Conservation (phyloP, 192 early-diverging fungal species). For the Pilaira anomala region DNA sequence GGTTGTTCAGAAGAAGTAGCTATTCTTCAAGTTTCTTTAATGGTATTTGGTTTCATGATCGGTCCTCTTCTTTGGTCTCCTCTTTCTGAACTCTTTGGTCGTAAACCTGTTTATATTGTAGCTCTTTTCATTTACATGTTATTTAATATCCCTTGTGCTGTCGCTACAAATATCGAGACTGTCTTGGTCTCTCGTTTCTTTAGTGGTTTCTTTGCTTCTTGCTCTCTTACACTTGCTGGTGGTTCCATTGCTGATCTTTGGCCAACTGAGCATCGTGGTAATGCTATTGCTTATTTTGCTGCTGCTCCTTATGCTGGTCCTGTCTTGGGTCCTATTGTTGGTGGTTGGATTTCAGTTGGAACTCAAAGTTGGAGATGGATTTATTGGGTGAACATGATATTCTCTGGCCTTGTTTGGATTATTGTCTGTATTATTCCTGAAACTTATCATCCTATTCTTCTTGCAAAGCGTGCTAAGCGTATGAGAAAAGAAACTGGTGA, state of each 20-base stretch:
- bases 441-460: constrained; percentile 23
- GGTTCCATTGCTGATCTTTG: constrained; percentile 26
- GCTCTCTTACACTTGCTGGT: constrained; percentile 26
- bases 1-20: constrained; percentile 21
- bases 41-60: constrained; percentile 29
- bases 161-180: constrained; percentile 29
- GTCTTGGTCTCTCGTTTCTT: constrained; percentile 30
- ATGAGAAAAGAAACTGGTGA: constrained; percentile 21
- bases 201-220: constrained; percentile 26
- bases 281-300: constrained; percentile 30
- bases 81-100: constrained; percentile 30
- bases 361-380: constrained; percentile 32
- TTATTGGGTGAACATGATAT: constrained; percentile 32
- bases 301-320: constrained; percentile 31
- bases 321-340: constrained; percentile 29
- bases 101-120: constrained; percentile 24
- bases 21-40: constrained; percentile 29
- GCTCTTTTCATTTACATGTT: constrained; percentile 25
- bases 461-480: constrained; percentile 19
- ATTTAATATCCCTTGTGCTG: constrained; percentile 35
- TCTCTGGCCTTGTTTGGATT: constrained; percentile 29
- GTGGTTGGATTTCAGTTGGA: constrained; percentile 32
- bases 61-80: constrained; percentile 32
- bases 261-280: constrained; percentile 18
- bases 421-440: constrained; percentile 17